Conservation (phyloP, 1,284 basidiomycete species). For the Fistulinella cinereoalba region DNA sequence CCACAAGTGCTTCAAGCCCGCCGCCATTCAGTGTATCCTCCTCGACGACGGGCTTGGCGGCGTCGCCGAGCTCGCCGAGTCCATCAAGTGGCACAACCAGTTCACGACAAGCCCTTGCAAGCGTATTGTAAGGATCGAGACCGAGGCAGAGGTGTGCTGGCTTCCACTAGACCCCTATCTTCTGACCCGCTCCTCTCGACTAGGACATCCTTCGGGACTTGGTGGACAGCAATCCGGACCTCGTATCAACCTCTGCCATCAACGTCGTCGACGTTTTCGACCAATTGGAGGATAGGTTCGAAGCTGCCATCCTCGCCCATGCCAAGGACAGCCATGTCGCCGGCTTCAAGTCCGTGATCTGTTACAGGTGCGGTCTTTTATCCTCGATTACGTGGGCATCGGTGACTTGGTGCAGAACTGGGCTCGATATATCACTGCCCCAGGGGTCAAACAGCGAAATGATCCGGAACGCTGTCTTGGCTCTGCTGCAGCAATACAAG, state of each 20-base stretch:
- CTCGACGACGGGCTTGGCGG: conserved; percentile 68
- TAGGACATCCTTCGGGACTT: conserved; percentile 39
- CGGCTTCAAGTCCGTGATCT: conserved; percentile 71
- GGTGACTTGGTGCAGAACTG: conserved; percentile 42
- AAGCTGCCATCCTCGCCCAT: conserved; percentile 30
- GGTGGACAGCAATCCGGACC: conserved; percentile 12
- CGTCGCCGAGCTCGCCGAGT: conserved; percentile 46
- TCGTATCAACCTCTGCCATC: conserved; percentile 17
- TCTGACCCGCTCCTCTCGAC: conserved; percentile 2
- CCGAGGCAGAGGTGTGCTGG: conserved; percentile 60
- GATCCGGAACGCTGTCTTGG: conserved; percentile 31
- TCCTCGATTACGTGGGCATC: background rate
- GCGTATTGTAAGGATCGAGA: conserved; percentile 65
- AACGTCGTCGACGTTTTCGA: conserved; percentile 26
- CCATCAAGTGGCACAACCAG: conserved; percentile 58
- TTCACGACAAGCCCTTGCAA: conserved; percentile 51
- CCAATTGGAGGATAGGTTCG: conserved; percentile 37
- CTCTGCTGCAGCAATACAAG: conserved; percentile 33
- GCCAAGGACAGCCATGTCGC: conserved; percentile 51
- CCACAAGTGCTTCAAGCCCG: conserved; percentile 46
- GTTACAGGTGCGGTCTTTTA: conserved; percentile 44
- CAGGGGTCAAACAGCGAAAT: conserved; percentile 24
- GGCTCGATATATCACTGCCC: conserved; percentile 48
- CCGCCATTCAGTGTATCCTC: conserved; percentile 61
- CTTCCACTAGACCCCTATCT: conserved; percentile 2